A percentile compares a stretch with the other conserved stretches of the same genome.
phyloP scores from a whole-genome alignment of 768 basidiomycete species.

The Phylloporus arenicola region DNA sequence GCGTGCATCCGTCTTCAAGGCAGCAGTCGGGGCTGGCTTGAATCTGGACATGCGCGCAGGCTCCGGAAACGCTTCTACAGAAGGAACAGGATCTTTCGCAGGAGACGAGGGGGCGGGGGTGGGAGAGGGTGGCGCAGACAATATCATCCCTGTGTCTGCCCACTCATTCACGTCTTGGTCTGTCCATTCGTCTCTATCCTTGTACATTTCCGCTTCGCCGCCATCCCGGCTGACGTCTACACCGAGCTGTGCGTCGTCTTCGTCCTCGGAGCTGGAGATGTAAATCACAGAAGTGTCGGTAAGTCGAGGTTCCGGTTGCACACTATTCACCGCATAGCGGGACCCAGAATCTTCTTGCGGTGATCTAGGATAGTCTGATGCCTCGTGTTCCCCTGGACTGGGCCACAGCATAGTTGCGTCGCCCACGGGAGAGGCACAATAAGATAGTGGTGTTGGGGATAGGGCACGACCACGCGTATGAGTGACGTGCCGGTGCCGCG shows the following conservation, averaged over 20 bases:
- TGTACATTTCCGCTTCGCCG: not conserved
- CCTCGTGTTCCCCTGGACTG: not conserved
- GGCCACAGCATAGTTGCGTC: not conserved
- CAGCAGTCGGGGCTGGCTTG: conserved; percentile 7
- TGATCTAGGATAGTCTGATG: not conserved
- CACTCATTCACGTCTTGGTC: not conserved
- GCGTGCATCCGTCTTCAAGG: not conserved
- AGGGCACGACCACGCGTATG: not conserved
- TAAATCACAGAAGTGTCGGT: conserved; percentile 18
- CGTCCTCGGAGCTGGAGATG: conserved; percentile 28
- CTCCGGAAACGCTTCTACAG: not conserved
- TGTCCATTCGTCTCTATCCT: not conserved
- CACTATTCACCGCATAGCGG: not conserved
- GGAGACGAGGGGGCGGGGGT: not conserved
- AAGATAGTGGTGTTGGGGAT: conserved; percentile 13
- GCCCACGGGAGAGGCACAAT: not conserved
- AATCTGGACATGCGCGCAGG: conserved; percentile 15
- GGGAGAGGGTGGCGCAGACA: conserved; percentile 19
- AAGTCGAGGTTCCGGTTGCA: conserved; percentile 1
- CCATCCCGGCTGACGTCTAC: not conserved
- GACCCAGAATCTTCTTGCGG: not conserved
- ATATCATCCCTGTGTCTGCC: conserved; percentile 24
- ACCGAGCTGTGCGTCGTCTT: not conserved
- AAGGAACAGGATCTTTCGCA: not conserved
- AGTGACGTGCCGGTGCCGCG: conserved; percentile 16